Evolutionary conservation across 192 early-diverging fungal species (phyloP).

Genomic region (Coemansia sp.): DNA sequence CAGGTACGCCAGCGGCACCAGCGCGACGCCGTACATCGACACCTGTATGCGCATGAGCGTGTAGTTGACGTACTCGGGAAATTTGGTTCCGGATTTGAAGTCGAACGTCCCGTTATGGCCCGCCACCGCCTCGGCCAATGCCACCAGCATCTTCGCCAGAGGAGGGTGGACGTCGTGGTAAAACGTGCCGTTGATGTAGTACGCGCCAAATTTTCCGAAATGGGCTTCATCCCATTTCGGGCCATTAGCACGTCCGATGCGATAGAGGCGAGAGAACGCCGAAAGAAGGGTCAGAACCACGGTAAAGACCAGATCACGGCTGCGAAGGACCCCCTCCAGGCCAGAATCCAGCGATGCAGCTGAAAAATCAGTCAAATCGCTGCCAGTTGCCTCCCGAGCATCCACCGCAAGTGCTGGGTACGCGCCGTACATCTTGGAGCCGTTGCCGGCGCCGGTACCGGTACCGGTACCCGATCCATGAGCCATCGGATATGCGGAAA

Average conservation of each 20-base stretch:
- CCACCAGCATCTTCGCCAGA: constrained; percentile 72
- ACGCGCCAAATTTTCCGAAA: constrained; percentile 72
- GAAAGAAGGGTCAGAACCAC: constrained; percentile 29
- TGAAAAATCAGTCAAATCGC: constrained; percentile 28
- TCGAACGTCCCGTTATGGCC: constrained; percentile 62
- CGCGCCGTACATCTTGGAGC: constrained; percentile 30
- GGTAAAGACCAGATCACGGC: constrained; percentile 54
- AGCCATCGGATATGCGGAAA: neutral
- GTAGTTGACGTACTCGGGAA: constrained; percentile 65
- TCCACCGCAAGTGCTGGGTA: constrained; percentile 19
- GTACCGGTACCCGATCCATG: neutral
- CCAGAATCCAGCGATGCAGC: constrained; percentile 22
- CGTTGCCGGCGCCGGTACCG: neutral
- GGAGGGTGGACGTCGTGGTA: constrained; percentile 99
- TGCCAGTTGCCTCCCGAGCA: neutral
- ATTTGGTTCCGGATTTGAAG: constrained; percentile 59
- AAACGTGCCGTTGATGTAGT: constrained; percentile 88
- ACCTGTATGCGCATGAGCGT: constrained; percentile 61
- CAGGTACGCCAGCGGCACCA: constrained; percentile 65
- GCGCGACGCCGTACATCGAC: constrained; percentile 63
- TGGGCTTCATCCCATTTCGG: constrained; percentile 71
- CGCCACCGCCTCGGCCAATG: constrained; percentile 57
- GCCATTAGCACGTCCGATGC: constrained; percentile 21
- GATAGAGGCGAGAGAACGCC: constrained; percentile 31
- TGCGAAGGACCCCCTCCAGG: constrained; percentile 34